A percentile compares a stretch with the other conserved stretches of the same genome.
phyloP scores from a whole-genome alignment of 1,284 basidiomycete genomes.

The Vanrija sp. region DNA sequence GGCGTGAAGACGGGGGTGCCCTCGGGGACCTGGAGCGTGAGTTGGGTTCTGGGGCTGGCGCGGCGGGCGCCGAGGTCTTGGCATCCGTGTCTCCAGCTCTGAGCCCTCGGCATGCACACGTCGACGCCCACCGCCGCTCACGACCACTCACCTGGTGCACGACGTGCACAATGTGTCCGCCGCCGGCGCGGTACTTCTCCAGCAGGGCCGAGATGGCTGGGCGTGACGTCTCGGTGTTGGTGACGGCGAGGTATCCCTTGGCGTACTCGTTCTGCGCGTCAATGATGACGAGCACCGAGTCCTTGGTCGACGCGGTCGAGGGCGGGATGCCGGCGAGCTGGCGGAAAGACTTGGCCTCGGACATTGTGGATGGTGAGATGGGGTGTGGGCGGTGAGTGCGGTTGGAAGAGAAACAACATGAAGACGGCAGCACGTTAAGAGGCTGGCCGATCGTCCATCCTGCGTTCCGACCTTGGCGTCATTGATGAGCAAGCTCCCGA shows the following conservation, averaged over 20 bases:
- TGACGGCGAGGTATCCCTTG: conserved; percentile 18
- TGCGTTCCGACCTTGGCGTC: no score
- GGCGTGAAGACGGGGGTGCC: conserved; percentile 29
- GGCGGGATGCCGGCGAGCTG: conserved; percentile 19
- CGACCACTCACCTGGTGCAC: conserved; percentile 16
- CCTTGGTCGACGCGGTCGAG: conserved; percentile 14
- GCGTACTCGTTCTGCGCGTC: conserved; percentile 35
- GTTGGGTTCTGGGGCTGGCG: no score
- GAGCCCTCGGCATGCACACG: no score
- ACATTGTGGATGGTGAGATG: not conserved
- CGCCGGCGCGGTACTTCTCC: conserved; percentile 18
- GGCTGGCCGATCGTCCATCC: no score
- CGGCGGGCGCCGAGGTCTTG: not conserved
- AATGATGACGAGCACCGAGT: conserved; percentile 29
- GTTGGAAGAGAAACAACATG: no score
- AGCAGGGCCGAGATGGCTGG: conserved; percentile 16
- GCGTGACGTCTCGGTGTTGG: conserved; percentile 19
- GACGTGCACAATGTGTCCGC: conserved; percentile 22
- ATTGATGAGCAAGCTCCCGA: no score
- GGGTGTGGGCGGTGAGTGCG: no score
- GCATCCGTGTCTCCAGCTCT: no score
- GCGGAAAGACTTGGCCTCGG: conserved; percentile 14
- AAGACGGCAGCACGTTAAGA: no score
- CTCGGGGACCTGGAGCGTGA: conserved; percentile 11
- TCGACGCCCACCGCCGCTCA: no score